These are phyloP conservation scores for Primulina huaijiensis DNA, from an alignment of 257 asterid species.

Conservation along the genomic window DNA sequence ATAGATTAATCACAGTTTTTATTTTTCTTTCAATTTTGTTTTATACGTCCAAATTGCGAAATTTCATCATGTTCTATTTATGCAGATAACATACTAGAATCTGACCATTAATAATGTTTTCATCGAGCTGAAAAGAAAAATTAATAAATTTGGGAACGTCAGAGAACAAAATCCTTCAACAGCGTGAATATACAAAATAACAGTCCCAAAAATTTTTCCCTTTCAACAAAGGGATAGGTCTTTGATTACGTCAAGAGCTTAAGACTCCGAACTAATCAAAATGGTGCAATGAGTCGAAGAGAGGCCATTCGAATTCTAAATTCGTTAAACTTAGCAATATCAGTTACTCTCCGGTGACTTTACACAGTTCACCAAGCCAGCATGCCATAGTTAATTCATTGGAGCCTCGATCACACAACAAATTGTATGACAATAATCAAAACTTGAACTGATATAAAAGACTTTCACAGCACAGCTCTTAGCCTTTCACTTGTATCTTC, in stretches of 20 bases:
- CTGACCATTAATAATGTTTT: not conserved
- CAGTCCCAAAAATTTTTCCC: not conserved
- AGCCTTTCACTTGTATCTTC: constrained; percentile 57
- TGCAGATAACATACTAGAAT: not conserved
- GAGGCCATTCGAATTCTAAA: not conserved
- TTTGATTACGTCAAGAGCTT: not conserved
- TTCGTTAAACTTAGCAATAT: not conserved
- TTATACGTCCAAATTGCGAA: no score
- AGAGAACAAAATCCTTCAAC: no score
- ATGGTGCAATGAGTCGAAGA: not conserved
- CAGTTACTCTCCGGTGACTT: not conserved
- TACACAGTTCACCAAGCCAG: not conserved
- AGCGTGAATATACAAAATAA: not conserved
- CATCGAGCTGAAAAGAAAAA: not conserved
- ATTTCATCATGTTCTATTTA: no score
- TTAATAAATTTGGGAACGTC: not conserved
- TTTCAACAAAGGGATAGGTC: not conserved
- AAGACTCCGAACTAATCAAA: not conserved
- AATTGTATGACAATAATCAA: not conserved
- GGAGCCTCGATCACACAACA: constrained; percentile 10
- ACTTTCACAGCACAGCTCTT: constrained; percentile 39
- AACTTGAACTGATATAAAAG: not conserved
- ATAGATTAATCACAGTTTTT: no score
- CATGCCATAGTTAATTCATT: not conserved
- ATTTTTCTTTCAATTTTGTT: no score